A percentile compares a stretch with the other conserved stretches of the same genome.
Conservation (phyloP, 2,329 filamentous ascomycete genomes). For the Monilinia fructicola region DNA sequence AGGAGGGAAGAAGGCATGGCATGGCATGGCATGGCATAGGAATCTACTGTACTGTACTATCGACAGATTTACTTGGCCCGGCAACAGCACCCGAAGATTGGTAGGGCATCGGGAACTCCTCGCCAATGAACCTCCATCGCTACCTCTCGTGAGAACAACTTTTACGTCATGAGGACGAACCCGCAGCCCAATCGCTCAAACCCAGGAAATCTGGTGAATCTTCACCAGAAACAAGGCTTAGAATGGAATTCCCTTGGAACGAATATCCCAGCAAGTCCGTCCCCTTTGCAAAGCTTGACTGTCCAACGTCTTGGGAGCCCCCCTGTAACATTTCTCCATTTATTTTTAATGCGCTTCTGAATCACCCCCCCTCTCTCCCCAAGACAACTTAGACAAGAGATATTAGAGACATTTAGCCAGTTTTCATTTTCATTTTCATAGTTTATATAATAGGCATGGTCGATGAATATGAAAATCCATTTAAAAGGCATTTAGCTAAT, state of each 20-base stretch:
- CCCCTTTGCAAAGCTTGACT: background rate
- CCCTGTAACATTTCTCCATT: constrained; percentile 6
- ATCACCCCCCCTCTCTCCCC: background rate
- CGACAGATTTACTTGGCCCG: too few relatives aligned
- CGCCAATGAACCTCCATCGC: background rate
- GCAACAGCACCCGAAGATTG: too few relatives aligned
- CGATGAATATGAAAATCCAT: too few relatives aligned
- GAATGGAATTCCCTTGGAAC: background rate
- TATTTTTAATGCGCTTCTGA: constrained; percentile 14
- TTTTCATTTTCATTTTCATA: too few relatives aligned
- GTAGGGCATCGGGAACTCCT: background rate
- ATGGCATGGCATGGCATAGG: too few relatives aligned
- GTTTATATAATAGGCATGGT: too few relatives aligned
- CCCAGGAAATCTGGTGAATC: background rate
- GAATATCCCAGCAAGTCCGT: background rate
- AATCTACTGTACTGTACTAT: background rate
- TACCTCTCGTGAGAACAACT: constrained; percentile 3
- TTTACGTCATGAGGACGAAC: constrained; percentile 4
- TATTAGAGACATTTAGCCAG: too few relatives aligned
- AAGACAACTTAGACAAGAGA: too few relatives aligned
- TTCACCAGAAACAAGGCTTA: background rate
- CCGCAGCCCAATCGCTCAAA: background rate
- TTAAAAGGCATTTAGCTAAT: too few relatives aligned
- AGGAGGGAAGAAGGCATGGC: background rate
- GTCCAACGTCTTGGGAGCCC: background rate